These are phyloP conservation scores for Gossypium gossypioides DNA, from an alignment of 441 rosid genomes.

Conservation along the genomic window DNA sequence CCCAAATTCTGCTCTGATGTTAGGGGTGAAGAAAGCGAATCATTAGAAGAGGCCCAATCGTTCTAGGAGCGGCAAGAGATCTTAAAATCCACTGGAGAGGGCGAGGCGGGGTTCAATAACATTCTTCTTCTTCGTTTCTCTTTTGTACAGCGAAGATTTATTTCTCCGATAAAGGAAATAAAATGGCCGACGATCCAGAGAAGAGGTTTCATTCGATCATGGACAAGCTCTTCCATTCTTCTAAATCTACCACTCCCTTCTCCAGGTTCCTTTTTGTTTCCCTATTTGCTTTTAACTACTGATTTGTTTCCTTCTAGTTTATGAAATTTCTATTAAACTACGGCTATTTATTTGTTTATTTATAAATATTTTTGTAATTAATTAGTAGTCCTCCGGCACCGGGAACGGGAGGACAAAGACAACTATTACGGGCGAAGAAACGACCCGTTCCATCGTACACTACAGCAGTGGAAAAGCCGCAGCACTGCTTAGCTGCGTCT, in stretches of 20 bases:
- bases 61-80: no score
- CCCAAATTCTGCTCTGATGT: no score
- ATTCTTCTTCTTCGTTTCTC: background rate
- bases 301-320: background rate
- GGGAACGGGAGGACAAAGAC: constrained; percentile 4
- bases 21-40: no score
- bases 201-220: constrained; percentile 59
- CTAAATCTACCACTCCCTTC: constrained; percentile 29
- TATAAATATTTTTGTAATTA: background rate
- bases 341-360: background rate
- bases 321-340: background rate
- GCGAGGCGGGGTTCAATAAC: no score
- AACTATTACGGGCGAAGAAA: constrained; percentile 43
- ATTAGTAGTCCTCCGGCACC: constrained; percentile 27
- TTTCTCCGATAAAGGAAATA: background rate
- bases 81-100: no score
- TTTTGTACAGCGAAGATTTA: background rate
- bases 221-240: constrained; percentile 52
- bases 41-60: no score
- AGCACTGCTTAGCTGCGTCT: constrained; percentile 14
- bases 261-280: constrained; percentile 28
- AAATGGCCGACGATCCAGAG: constrained; percentile 52
- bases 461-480: constrained; percentile 39
- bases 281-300: background rate
- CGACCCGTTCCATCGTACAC: constrained; percentile 43